phyloP scores from a whole-genome alignment of 352 stramenopile species.

The Plasmopara viticola region DNA sequence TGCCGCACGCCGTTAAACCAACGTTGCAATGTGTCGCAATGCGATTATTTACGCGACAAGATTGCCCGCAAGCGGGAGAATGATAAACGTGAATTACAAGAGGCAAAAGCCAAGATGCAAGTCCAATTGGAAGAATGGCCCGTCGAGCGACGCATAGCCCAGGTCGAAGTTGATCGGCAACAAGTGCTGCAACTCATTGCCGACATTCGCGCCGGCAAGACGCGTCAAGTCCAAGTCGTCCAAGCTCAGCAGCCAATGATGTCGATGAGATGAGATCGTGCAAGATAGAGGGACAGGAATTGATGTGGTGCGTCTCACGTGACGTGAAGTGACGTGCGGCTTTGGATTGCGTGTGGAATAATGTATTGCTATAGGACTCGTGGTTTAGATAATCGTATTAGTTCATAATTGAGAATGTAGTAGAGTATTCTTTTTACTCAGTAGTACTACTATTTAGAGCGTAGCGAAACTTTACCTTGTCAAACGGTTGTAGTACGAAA shows the following conservation, averaged over 20 bases:
- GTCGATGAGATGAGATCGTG: constrained; percentile 31
- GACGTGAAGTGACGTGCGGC: no score
- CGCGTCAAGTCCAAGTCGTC: constrained; percentile 29
- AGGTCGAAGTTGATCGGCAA: constrained; percentile 69
- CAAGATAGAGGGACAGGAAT: constrained; percentile 1
- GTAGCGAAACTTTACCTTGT: neutral
- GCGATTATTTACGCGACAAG: constrained; percentile 82
- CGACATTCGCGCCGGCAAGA: constrained; percentile 59
- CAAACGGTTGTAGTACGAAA: constrained; percentile 20
- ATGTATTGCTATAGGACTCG: neutral
- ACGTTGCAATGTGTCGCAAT: constrained; percentile 77
- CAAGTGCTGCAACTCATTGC: constrained; percentile 74
- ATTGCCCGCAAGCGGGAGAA: constrained; percentile 69
- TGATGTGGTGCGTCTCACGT: no score
- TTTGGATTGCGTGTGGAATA: neutral
- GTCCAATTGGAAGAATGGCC: constrained; percentile 61
- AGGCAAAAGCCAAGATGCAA: constrained; percentile 42
- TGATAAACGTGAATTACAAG: constrained; percentile 51
- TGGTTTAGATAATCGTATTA: neutral
- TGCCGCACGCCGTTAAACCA: constrained; percentile 43
- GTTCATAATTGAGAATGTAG: neutral
- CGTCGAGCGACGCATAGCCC: constrained; percentile 71
- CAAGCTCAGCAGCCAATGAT: constrained; percentile 35
- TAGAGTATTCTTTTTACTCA: neutral
- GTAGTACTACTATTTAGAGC: neutral